phyloP scores from a whole-genome alignment of 2,329 filamentous ascomycete genomes.

The Neurospora sp. region DNA sequence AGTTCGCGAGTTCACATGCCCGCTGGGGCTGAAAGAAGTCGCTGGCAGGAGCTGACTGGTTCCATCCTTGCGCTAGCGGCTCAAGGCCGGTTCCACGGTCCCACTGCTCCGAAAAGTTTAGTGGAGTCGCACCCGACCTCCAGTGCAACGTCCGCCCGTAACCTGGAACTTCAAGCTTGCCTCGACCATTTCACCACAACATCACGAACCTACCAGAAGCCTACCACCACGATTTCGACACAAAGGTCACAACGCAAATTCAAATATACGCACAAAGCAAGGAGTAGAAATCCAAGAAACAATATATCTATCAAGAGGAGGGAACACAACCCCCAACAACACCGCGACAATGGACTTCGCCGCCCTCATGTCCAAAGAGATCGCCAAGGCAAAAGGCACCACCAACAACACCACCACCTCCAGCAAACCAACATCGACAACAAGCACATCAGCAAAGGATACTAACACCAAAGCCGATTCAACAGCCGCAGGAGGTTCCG shows the following conservation, averaged over 20 bases:
- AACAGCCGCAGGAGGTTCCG: constrained; percentile 11
- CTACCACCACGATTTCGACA: neutral
- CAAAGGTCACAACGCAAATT: too few species aligned
- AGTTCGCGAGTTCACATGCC: neutral
- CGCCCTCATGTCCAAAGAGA: constrained; percentile 83
- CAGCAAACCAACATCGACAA: neutral
- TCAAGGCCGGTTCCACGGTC: neutral
- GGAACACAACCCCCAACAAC: neutral
- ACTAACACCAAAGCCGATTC: constrained; percentile 13
- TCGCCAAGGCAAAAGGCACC: constrained; percentile 62
- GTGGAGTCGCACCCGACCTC: neutral
- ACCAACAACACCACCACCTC: constrained; percentile 15
- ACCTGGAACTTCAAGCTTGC: neutral
- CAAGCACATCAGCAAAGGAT: neutral
- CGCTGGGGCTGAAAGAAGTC: neutral
- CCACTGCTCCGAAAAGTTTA: neutral
- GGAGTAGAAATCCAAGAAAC: neutral
- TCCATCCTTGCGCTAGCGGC: neutral
- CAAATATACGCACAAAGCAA: neutral
- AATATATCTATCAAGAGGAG: neutral
- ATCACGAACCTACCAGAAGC: neutral
- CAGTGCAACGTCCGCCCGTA: neutral
- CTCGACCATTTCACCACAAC: neutral
- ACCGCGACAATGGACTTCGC: constrained; percentile 77
- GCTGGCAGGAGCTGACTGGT: neutral